Evolutionary conservation across 495 filamentous ascomycete genomes (phyloP), one percentile per base, ranked within the genome.

Genomic region (Astrocystis sublimbata): DNA sequence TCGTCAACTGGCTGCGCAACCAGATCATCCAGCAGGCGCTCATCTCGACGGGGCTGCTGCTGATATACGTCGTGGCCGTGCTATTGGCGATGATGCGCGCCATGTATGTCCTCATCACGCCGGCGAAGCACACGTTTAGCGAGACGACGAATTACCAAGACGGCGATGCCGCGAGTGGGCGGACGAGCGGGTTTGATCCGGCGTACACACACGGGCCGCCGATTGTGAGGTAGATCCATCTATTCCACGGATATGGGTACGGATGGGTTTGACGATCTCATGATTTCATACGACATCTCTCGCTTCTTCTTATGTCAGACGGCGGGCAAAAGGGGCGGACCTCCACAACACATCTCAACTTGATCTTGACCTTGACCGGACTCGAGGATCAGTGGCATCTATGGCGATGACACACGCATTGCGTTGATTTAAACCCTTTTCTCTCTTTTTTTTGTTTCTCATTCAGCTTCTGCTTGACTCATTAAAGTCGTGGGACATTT

Each of bases 61-160:
- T 86, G 0, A 71, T 92, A 3, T 98, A 91, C 85, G 63, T 96
- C 45, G 61, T 96, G 49, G 80, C 96, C 50, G 79, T 89, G 2
- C 79, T 97, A 24, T 82, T 89, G 53, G 94, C 90, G 51, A 64
- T 93, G 54, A 68, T 83, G 52, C 86, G 90, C 51, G 87, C 89
- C 8, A 65, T 88, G 55, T 76, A 83, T 42, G 76, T 80, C 7
- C 76, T 83, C 69, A 70, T 72, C 43, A 73, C 72, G 5, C 73
- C 60, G 19, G 36, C 51, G n/a, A 62, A 24, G 24, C 60, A 62
- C 33, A 15, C 40, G 4, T 62, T 62, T 33, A 28, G 46, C 49
- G 40, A 61, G 7, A 40, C 26, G 13, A 38, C 40, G 12, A 2
- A 26, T 4, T 21, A 19, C 13, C 21, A 6, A 9, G 45, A 50